Evolutionary conservation across 2,329 filamentous ascomycete species (phyloP).

Genomic region (Sarocladium kiliense): DNA sequence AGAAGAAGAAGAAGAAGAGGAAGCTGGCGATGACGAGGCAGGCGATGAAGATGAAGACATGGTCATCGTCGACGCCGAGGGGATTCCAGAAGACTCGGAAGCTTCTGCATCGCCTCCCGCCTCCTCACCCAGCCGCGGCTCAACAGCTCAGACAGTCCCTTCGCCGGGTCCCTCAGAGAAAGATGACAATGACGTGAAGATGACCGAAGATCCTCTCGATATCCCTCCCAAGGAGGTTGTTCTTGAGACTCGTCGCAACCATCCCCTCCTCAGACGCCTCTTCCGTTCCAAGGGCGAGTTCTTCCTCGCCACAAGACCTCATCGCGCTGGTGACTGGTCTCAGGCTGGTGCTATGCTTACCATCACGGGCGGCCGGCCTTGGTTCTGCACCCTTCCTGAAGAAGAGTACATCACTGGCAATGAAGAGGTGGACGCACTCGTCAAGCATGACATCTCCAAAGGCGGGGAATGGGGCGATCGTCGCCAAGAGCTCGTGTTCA

Average conservation of each 20-base stretch:
- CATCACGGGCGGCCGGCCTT: constrained; percentile 46
- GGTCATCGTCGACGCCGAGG: constrained; percentile 12
- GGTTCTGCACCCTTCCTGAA: constrained; percentile 56
- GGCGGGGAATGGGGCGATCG: constrained; percentile 64
- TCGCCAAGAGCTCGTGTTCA: constrained; percentile 68
- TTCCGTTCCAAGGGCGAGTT: constrained; percentile 61
- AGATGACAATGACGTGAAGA: not conserved
- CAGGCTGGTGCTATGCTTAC: constrained; percentile 62
- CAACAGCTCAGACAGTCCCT: constrained; percentile 13
- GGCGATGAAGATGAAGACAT: constrained; percentile 12
- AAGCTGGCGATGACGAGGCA: constrained; percentile 24
- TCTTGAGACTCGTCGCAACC: constrained; percentile 49
- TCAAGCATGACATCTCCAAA: constrained; percentile 43
- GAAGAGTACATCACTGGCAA: constrained; percentile 44
- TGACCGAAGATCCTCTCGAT: constrained; percentile 19
- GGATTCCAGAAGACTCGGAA: constrained; percentile 2
- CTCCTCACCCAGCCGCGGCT: constrained; percentile 9
- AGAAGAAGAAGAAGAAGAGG: constrained; percentile 27
- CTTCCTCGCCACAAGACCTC: constrained; percentile 53
- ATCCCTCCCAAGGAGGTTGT: constrained; percentile 37
- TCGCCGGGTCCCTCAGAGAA: constrained; percentile 9
- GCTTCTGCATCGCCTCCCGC: constrained; percentile 12
- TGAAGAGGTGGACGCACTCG: constrained; percentile 40
- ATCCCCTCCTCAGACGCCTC: constrained; percentile 47
- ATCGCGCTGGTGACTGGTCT: constrained; percentile 53